Evolutionary conservation across 768 basidiomycete species (phyloP).

Genomic region (Auricularia sp.): DNA sequence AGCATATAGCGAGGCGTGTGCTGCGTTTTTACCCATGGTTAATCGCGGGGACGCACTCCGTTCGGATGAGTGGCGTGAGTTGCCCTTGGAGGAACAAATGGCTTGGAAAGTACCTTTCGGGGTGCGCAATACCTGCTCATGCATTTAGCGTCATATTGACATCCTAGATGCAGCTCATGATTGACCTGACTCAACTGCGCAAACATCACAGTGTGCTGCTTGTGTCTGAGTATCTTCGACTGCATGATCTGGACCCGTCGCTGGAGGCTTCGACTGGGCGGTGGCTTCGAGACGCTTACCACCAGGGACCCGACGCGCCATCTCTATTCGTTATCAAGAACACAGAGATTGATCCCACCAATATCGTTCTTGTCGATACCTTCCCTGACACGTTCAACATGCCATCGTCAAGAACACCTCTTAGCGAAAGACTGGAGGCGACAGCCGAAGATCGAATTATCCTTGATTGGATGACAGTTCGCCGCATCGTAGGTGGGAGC

Average conservation of each 20-base stretch:
- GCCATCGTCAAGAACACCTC: not conserved
- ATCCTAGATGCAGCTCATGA: slow-evolving; percentile 3
- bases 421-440: not conserved
- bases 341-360: not conserved
- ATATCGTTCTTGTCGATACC: not conserved
- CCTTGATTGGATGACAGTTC: not conserved
- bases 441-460: not conserved
- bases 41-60: slow-evolving; percentile 9
- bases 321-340: not conserved
- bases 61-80: slow-evolving; percentile 6
- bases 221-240: slow-evolving; percentile 7
- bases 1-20: slow-evolving; percentile 7
- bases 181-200: slow-evolving; percentile 8
- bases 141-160: not conserved
- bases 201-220: slow-evolving; percentile 2
- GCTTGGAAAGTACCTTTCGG: slow-evolving; percentile 7
- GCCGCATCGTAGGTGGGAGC: not conserved
- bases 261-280: slow-evolving; percentile 4
- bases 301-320: not conserved
- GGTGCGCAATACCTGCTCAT: slow-evolving; percentile 4
- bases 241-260: slow-evolving; percentile 5
- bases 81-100: slow-evolving; percentile 5
- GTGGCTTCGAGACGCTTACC: slow-evolving; percentile 3
- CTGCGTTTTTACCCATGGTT: slow-evolving; percentile 7
- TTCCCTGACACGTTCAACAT: not conserved